Conservation (phyloP, 768 basidiomycete species). For the Phlebiopsis flavidoalba region DNA sequence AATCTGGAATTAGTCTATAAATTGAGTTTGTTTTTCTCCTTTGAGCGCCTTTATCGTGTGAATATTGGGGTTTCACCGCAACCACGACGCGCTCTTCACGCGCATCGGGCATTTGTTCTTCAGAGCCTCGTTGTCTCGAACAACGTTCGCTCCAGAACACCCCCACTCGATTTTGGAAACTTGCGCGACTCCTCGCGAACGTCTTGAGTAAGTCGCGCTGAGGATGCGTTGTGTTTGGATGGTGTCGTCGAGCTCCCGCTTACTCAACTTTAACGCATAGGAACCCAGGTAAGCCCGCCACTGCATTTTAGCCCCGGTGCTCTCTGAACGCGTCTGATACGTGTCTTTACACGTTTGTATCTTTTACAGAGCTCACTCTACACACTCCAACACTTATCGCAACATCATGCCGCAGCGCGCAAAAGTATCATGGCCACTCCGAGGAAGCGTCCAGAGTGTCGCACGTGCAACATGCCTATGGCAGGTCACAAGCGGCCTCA, state of each 20-base stretch:
- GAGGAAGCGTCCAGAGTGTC: slow-evolving; percentile 31
- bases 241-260: background rate
- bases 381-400: background rate
- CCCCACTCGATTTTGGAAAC: background rate
- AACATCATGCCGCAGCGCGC: background rate
- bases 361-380: background rate
- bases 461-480: slow-evolving; percentile 31
- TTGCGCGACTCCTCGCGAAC: background rate
- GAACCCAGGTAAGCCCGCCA: slow-evolving; percentile 4
- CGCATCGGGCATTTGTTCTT: background rate
- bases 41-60: background rate
- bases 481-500: slow-evolving; percentile 33
- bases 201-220: slow-evolving; percentile 8
- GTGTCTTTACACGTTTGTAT: background rate
- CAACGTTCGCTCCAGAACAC: background rate
- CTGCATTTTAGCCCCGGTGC: background rate
- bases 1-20: background rate
- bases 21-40: background rate
- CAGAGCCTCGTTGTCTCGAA: background rate
- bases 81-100: slow-evolving; percentile 1
- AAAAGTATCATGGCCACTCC: slow-evolving; percentile 9
- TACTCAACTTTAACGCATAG: background rate
- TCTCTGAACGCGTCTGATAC: background rate
- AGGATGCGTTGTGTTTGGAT: slow-evolving; percentile 3
- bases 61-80: slow-evolving; percentile 5